phyloP scores from a whole-genome alignment of 192 early-diverging fungal genomes.

The Geranomyces michiganensis region DNA sequence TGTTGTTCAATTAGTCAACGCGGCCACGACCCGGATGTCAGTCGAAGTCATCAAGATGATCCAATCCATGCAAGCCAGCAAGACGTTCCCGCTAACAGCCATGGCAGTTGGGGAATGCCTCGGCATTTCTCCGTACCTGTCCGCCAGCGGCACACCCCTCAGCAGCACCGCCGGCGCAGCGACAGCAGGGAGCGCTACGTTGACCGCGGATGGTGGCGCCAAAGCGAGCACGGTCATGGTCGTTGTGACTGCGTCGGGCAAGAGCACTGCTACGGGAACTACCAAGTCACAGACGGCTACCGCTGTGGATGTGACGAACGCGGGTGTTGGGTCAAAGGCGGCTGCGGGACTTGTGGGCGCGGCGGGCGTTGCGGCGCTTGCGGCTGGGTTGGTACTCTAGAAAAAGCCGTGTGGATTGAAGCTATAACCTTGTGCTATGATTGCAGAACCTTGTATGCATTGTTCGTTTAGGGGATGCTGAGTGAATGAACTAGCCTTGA shows the following conservation, averaged over 20 bases:
- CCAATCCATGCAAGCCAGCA: not conserved
- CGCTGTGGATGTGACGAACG: not conserved
- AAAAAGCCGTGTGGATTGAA: too few species aligned
- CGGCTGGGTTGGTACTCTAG: not conserved
- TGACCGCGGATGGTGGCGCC: not conserved
- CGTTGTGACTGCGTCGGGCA: not conserved
- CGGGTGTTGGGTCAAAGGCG: not conserved
- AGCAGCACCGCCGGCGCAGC: not conserved
- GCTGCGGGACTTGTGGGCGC: conserved; percentile 1
- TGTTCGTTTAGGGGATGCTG: too few species aligned
- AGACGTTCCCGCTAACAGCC: conserved; percentile 13
- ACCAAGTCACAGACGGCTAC: not conserved
- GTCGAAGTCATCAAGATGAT: conserved; percentile 12
- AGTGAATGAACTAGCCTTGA: too few species aligned
- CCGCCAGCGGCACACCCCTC: not conserved
- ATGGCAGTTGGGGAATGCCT: conserved; percentile 16
- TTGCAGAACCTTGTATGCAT: too few species aligned
- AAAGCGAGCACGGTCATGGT: not conserved
- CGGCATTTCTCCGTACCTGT: not conserved
- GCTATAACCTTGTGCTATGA: too few species aligned
- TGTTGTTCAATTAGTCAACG: not conserved
- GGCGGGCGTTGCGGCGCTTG: not conserved
- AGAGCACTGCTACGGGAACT: not conserved
- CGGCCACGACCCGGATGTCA: not conserved
- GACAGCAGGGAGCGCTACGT: not conserved